A percentile compares a stretch with the other conserved stretches of the same genome.
Evolutionary conservation across 306 rosid species (phyloP).

Genomic region (Corylus heterophylla): DNA sequence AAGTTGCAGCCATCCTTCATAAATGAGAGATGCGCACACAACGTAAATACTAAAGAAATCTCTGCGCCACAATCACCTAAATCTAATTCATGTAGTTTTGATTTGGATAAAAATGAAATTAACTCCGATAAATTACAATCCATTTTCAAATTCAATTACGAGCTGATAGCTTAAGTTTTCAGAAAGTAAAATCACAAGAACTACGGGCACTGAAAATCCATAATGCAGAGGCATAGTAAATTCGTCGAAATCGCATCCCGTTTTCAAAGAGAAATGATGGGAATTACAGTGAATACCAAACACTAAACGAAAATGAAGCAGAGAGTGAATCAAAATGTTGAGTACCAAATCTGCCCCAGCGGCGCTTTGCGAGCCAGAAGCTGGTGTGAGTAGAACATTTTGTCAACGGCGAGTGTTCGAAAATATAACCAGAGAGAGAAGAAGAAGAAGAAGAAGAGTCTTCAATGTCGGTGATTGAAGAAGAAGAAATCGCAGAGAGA

Average conservation of each 20-base stretch:
- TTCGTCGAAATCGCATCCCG: neutral
- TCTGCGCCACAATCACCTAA: neutral
- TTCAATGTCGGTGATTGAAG: neutral
- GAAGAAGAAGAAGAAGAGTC: conserved; percentile 8
- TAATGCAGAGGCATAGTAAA: neutral
- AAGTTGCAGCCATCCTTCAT: conserved; percentile 58
- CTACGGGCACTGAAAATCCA: neutral
- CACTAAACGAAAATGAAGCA: neutral
- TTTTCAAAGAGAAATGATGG: neutral
- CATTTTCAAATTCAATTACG: neutral
- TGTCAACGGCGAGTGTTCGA: neutral
- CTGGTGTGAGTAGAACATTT: conserved; percentile 85
- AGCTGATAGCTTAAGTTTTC: neutral
- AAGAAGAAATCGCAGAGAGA: neutral
- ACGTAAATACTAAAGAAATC: neutral
- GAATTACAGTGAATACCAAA: neutral
- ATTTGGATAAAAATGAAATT: neutral
- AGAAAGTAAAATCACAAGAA: neutral
- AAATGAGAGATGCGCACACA: neutral
- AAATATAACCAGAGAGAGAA: neutral
- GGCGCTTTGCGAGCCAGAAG: conserved; percentile 87
- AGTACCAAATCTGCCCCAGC: conserved; percentile 83
- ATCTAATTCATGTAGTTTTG: neutral
- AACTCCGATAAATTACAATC: conserved; percentile 12
- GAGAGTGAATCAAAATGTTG: neutral